Base-by-base conservation (phyloP, 345 rosid genomes). In the Salix caprea region DNA sequence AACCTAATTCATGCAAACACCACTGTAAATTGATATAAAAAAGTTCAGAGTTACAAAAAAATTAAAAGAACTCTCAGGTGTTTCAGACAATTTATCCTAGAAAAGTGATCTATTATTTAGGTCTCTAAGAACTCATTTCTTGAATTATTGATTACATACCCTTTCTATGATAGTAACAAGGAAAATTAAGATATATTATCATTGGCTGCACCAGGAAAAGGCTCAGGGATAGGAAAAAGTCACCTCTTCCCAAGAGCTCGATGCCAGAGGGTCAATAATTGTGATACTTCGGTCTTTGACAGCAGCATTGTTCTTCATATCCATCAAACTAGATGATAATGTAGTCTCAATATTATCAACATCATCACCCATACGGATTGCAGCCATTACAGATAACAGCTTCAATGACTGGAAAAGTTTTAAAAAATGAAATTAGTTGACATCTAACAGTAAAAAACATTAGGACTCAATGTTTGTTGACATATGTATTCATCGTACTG, bases 191-290 rank as follows among this genome's bases (percentile, higher is more conserved):
- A 24, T 3, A 40, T 40, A 32, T 34, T 61, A 26, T 15, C 19
- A 58, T 4, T 18, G 36, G 50, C 58, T n/a, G 44, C 26, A 69
- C 1, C 1, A 28, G 39, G 15, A 82, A 68, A 67, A 64, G 52
- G 13, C 18, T 36, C 42, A 65, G 73, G 50, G 69, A 34, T 26
- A 73, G 77, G 7, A 80, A 26, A 76, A 75, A 74, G 58, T 79
- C 76, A 96, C 99, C 97, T 94, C 86, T 81, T 92, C 93, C 98
- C 98, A 94, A 72, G 89, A 88, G 88, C 97, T 94, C 67, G 99
- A 91, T 50, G 99, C 98, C 65, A 96, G 86, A 60, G 98, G 92
- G 72, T 96, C 97, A 75, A 71, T 67, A 48, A 85, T 79, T 77
- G 85, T 79, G 78, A 89, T 81, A 82, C 90, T 89, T 89, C 76